Conservation (phyloP, 148 eudicot genomes). For the Agrostemma githago region DNA sequence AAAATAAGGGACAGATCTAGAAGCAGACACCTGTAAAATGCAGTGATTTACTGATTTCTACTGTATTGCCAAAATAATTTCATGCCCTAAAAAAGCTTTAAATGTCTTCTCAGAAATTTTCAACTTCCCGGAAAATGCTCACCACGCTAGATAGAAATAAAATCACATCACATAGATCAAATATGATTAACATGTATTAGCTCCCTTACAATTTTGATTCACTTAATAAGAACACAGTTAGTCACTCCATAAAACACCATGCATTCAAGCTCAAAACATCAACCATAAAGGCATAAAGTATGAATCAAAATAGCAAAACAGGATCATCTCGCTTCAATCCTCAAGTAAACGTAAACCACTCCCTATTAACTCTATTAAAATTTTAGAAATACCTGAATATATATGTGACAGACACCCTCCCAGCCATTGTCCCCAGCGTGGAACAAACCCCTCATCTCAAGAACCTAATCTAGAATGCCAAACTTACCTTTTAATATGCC, state of each 20-base stretch:
- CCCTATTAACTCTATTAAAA: neutral
- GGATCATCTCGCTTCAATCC: neutral
- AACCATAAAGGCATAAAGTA: neutral
- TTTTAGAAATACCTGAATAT: neutral
- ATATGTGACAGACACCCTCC: neutral
- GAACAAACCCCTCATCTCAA: neutral
- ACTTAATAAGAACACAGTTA: neutral
- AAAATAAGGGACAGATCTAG: neutral
- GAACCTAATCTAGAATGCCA: neutral
- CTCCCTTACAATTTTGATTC: neutral
- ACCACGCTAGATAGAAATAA: neutral
- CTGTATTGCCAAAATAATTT: neutral
- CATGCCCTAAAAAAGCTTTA: neutral
- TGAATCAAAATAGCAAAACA: neutral
- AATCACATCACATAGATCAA: neutral
- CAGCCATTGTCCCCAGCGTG: neutral
- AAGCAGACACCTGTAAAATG: neutral
- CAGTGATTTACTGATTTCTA: neutral
- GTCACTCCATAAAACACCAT: neutral
- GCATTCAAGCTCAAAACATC: neutral
- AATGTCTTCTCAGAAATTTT: neutral
- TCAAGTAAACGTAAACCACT: neutral
- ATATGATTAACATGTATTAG: neutral
- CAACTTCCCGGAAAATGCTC: neutral
- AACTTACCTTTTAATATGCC: neutral